Conservation (phyloP, 2,329 filamentous ascomycete genomes). For the Fusarium chlamydosporum region DNA sequence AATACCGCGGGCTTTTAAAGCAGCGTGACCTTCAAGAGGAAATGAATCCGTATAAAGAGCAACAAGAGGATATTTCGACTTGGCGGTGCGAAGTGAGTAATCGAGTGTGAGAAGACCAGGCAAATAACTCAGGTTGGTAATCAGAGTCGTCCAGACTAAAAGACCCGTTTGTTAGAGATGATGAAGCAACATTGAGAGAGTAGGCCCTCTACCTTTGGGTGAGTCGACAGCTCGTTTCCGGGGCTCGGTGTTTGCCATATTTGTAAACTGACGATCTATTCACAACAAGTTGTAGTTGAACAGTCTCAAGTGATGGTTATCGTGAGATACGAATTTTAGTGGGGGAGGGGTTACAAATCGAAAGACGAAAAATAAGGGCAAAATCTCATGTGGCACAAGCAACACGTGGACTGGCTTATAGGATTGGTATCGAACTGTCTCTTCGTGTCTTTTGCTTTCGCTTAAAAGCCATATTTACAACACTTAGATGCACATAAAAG, state of each 20-base stretch:
- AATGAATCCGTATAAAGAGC: slow-evolving; percentile 87
- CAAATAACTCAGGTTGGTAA: slow-evolving; percentile 87
- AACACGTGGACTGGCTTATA: neutral
- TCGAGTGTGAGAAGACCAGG: slow-evolving; percentile 86
- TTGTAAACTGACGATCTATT: slow-evolving; percentile 2
- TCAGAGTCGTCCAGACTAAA: slow-evolving; percentile 86
- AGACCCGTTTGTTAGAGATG: slow-evolving; percentile 12
- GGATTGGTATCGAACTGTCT: neutral
- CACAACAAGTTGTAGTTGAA: slow-evolving; percentile 4
- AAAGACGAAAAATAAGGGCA: slow-evolving; percentile 2
- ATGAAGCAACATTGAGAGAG: neutral
- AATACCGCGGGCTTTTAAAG: slow-evolving; percentile 78
- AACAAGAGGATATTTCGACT: slow-evolving; percentile 81
- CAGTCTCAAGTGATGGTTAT: neutral
- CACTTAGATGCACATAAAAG: neutral
- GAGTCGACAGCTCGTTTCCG: slow-evolving; percentile 57
- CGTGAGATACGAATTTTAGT: slow-evolving; percentile 19
- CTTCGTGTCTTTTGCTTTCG: neutral
- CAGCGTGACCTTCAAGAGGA: slow-evolving; percentile 75
- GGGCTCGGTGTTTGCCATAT: slow-evolving; percentile 42
- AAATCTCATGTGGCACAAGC: neutral
- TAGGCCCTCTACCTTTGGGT: slow-evolving; percentile 54
- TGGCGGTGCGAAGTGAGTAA: slow-evolving; percentile 76
- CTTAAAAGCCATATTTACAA: neutral
- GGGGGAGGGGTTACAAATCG: slow-evolving; percentile 26